These are phyloP conservation scores for Phaeosphaeriaceae sp. DNA, from an alignment of 2,329 filamentous ascomycete genomes.

Conservation along the genomic window DNA sequence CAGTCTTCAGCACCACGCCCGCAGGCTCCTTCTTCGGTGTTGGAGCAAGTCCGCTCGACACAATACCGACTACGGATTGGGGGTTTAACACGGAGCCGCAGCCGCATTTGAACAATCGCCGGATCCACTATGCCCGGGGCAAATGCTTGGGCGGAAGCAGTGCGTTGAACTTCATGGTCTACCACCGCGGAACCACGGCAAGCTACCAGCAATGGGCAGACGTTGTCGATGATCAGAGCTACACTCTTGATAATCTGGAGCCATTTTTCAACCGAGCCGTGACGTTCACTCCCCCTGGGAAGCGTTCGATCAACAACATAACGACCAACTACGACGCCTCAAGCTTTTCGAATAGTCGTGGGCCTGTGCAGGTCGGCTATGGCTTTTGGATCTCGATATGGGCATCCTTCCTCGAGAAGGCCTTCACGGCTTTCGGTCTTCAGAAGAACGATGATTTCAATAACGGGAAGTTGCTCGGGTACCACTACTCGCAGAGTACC, in stretches of 20 bases:
- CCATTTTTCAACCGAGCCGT: constrained; percentile 40
- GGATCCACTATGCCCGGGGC: constrained; percentile 37
- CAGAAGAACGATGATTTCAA: constrained; percentile 21
- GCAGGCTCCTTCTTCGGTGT: constrained; percentile 28
- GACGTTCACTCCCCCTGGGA: constrained; percentile 38
- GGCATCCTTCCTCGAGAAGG: constrained; percentile 19
- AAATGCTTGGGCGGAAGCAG: constrained; percentile 41
- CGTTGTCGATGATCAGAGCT: constrained; percentile 38
- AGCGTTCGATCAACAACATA: constrained; percentile 13
- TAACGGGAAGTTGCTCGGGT: constrained; percentile 22
- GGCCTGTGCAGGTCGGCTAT: constrained; percentile 24
- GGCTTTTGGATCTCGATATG: constrained; percentile 28
- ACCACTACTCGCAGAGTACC: constrained; percentile 28
- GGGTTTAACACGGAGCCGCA: constrained; percentile 38
- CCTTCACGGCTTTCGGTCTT: constrained; percentile 24
- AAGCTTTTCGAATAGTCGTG: constrained; percentile 16
- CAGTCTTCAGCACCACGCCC: constrained; percentile 17
- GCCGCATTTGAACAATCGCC: constrained; percentile 19
- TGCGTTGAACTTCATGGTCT: constrained; percentile 32
- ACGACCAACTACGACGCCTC: constrained; percentile 16
- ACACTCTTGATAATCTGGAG: constrained; percentile 33
- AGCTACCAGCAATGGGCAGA: constrained; percentile 40
- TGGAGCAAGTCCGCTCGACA: constrained; percentile 24
- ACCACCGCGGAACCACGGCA: constrained; percentile 23
- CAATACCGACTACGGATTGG: constrained; percentile 39